phyloP scores from a whole-genome alignment of 768 basidiomycete genomes.

The Calvatia gigantea region DNA sequence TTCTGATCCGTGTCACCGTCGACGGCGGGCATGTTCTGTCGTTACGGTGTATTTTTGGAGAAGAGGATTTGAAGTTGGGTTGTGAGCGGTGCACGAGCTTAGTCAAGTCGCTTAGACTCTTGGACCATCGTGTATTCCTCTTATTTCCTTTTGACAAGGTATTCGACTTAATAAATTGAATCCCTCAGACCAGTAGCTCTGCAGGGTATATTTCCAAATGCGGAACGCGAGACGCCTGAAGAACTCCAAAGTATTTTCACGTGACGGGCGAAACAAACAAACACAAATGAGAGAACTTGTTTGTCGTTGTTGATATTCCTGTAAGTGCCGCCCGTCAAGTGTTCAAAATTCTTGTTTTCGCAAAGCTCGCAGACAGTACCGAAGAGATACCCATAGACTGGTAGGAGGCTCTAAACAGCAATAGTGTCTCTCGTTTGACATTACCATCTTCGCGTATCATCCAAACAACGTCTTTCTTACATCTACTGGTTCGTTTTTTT shows the following conservation, averaged over 20 bases:
- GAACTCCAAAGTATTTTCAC: too few relatives aligned
- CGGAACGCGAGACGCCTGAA: too few relatives aligned
- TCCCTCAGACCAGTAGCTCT: neutral
- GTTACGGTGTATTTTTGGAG: neutral
- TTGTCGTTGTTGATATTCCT: neutral
- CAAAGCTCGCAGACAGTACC: neutral
- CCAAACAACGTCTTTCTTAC: neutral
- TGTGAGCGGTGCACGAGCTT: too few relatives aligned
- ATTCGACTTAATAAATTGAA: neutral
- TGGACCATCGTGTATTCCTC: too few relatives aligned
- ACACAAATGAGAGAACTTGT: constrained; percentile 1
- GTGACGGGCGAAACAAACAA: too few relatives aligned
- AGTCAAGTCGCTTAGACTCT: too few relatives aligned
- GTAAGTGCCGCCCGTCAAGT: neutral
- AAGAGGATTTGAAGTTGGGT: neutral
- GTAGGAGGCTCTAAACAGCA: neutral
- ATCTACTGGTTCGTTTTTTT: neutral
- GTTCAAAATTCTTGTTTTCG: constrained; percentile 6
- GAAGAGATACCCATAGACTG: neutral
- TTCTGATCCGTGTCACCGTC: neutral
- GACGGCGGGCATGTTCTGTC: neutral
- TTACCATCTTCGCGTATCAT: neutral
- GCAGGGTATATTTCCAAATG: neutral
- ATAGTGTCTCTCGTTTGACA: neutral
- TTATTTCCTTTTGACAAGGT: too few relatives aligned